Evolutionary conservation across 2,329 filamentous ascomycete genomes (phyloP), one percentile per base, ranked within the genome.

Genomic region (Juglanconis sp.): DNA sequence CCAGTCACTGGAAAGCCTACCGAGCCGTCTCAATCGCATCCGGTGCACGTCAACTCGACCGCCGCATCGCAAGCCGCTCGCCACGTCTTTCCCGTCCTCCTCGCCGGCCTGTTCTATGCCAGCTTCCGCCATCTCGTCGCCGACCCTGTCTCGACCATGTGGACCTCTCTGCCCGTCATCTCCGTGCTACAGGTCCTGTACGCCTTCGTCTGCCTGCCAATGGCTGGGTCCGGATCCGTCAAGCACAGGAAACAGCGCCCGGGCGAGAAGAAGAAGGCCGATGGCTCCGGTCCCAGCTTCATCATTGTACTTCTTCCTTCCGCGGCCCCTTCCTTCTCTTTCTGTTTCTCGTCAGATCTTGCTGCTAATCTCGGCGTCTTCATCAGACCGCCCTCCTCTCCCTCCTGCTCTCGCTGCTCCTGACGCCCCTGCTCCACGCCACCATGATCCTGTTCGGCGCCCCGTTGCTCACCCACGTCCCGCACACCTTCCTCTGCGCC

Each of bases 391-490:
- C 78, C 13, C 66, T 79, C 59, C 73, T 82, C 53, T 79, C 79
- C 5, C 69, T 81, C 42, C 64, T 80, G 24, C 70, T 96, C 81
- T 87, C 91, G 2, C 81, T 85, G 2, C 81, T 95, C 65, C 79
- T 93, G 60, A 88, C 90, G 7, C 82, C 94, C 36, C 72, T 73
- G 34, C 68, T 88, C 30, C 80, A 87, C 71, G 71, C 85, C 48
- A 76, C 87, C 42, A 83, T 96, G 68, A 81, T 98, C 69, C 89
- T 98, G 66, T 96, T 97, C 74, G 95, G 95, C 70, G 95, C 94
- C 7, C 95, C 95, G 0, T 80, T 96, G 56, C 90, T 94, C 36
- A 91, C 91, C 1, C 91, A 97, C 72, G 77, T 89, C 54, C 71
- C 80, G 4, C 89, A 96, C 66, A 99, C 95, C 1, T 72, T 91